Base-by-base conservation (phyloP, 2,329 filamentous ascomycete species). In the Plectosphaerella plurivora region DNA sequence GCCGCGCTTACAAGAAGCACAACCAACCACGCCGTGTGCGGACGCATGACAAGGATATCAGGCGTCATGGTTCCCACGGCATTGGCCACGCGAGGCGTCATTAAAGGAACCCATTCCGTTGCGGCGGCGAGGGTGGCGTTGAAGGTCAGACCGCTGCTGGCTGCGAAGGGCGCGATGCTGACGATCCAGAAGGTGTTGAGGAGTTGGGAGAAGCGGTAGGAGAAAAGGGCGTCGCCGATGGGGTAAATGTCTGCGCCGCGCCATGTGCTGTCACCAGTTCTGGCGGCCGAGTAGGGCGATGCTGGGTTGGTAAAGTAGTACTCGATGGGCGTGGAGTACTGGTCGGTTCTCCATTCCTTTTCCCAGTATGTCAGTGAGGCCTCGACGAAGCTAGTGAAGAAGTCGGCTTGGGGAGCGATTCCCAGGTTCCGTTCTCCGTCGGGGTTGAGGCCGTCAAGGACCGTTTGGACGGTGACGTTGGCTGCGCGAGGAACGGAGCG, bases 161-260 rank as follows among this genome's bases (percentile, higher is more conserved):
- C 20, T 4, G 44, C 20, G 44, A 45, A 45, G 20, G 44, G 44
- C 10, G 44, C 44, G 44, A 45, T n/a, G 44, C 20, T 45, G 44
- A n/a, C 47, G 18, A 53, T 33, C 51, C 51, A 53, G 6, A 53
- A 53, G 1, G 47, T 50, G 41, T 53, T 53, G 1, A 53, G 39
- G 28, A 53, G 51, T 10, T 53, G 51, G 5, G 51, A 25, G 14
- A 53, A 47, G 2, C 47, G 36, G 14, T 45, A 39, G 2, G 51
- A 53, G 16, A 49, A 53, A 9, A 42, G 20, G 1, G 5, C 15
- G 5, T 18, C 6, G 0, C 51, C 42, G n/a, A 53, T n/a, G 1
- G 47, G 47, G 3, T 42, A 49, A 15, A 53, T 46, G 9, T 53
- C 51, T 7, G 46, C 35, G 3, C 51, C 46, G n/a, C 42, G 18